Conservation (phyloP, 495 filamentous ascomycete genomes). For the Eremomyces bilateralis region DNA sequence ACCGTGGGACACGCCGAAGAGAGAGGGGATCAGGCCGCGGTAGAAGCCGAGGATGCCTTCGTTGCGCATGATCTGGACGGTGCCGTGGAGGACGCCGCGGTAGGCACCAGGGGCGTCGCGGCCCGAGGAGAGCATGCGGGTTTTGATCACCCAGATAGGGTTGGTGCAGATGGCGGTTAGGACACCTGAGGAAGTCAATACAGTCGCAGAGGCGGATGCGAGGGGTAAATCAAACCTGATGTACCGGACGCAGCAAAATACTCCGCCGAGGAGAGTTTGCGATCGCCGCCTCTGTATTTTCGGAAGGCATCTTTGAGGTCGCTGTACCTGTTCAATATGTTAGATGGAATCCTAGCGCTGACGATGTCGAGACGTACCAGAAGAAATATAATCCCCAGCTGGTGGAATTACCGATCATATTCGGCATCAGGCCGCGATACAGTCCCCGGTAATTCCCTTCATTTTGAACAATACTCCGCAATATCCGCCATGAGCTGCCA, state of each 20-base stretch:
- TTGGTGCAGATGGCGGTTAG: conserved; percentile 70
- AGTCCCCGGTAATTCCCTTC: conserved; percentile 43
- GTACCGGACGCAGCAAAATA: conserved; percentile 64
- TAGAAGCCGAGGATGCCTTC: conserved; percentile 70
- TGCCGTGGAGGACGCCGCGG: conserved; percentile 47
- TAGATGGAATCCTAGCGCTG: neutral
- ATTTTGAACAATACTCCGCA: conserved; percentile 29
- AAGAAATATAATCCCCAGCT: conserved; percentile 89
- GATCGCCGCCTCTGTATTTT: conserved; percentile 4
- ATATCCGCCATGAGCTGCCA: conserved; percentile 32
- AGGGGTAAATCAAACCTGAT: conserved; percentile 31
- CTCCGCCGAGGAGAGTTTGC: conserved; percentile 41
- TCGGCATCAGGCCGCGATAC: conserved; percentile 77
- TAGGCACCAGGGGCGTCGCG: conserved; percentile 56
- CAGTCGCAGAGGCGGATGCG: neutral
- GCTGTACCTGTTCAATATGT: conserved; percentile 22
- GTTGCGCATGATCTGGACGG: conserved; percentile 32
- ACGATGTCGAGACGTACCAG: conserved; percentile 14
- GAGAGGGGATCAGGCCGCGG: conserved; percentile 56
- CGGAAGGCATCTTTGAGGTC: conserved; percentile 30
- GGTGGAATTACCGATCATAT: conserved; percentile 72
- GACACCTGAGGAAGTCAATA: conserved; percentile 22
- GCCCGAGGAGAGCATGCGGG: conserved; percentile 80
- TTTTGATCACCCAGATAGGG: conserved; percentile 97
- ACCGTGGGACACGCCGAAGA: conserved; percentile 85